Evolutionary conservation across 1,139 yeast genomes (phyloP).

Genomic region (Taphrina pruni): DNA sequence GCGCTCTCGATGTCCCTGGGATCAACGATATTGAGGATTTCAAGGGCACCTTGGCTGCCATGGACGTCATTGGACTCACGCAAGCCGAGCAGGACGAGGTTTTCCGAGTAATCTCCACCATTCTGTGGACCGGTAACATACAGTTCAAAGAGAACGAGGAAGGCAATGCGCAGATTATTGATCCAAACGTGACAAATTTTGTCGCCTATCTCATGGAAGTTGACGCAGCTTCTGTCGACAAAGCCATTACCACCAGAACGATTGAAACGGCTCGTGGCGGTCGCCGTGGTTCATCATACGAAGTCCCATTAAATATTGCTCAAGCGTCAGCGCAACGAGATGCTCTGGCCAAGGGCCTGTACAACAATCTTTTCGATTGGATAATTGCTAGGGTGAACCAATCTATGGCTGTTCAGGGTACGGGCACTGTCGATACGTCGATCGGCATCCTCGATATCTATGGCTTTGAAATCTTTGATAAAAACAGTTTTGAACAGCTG

Average conservation of each 20-base stretch:
- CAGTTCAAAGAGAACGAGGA: constrained; percentile 78
- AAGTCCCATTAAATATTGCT: constrained; percentile 86
- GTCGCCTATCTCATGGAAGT: constrained; percentile 91
- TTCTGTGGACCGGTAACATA: constrained; percentile 93
- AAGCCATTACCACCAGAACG: constrained; percentile 76
- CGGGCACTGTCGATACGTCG: constrained; percentile 51
- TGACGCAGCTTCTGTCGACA: constrained; percentile 67
- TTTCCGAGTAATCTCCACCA: constrained; percentile 80
- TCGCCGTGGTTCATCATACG: constrained; percentile 90
- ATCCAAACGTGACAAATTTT: constrained; percentile 86
- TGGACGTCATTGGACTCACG: constrained; percentile 82
- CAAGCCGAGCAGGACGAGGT: constrained; percentile 88
- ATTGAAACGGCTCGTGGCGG: constrained; percentile 83
- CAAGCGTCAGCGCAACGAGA: constrained; percentile 96
- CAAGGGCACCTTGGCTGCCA: constrained; percentile 79
- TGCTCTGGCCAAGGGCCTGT: constrained; percentile 92
- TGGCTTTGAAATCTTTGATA: constrained; percentile 97
- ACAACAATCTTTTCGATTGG: constrained; percentile 94
- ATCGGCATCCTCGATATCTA: constrained; percentile 97
- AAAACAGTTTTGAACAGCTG: constrained; percentile 93
- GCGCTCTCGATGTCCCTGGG: constrained; percentile 84
- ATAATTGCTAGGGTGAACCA: constrained; percentile 91
- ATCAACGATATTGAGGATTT: constrained; percentile 83
- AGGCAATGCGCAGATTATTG: constrained; percentile 82
- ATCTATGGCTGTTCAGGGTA: constrained; percentile 64